Evolutionary conservation across 371 early-diverging fungal genomes (phyloP), one percentile per base, ranked within the genome.

Genomic region (Mortierella sp.): DNA sequence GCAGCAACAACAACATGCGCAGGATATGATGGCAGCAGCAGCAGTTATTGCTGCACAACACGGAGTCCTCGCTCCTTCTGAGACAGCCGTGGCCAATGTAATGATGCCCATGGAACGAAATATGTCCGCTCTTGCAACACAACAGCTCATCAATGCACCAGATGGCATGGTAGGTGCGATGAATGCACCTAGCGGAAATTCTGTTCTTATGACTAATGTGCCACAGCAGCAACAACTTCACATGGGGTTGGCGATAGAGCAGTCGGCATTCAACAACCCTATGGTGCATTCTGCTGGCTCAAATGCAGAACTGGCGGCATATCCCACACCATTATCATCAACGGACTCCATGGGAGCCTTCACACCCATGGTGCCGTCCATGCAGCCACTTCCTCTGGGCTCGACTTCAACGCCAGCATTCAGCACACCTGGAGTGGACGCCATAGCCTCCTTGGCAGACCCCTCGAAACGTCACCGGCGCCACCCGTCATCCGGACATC

Each of bases 401-500:
- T 30, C 64, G 30, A 63, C 70, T 1, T 23, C 70, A 3, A 58
- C 53, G 17, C 60, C 70, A 17, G 39, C 59, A 27, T 70, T 21
- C 55, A 63, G 64, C 0, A 58, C 70, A 12, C 64, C 64, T 5
- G 70, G 63, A n/a, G 59, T 49, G n/a, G n/a, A n/a, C 4, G 34
- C 27, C 9, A 44, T 52, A n/a, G 44, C 55, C 7, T 47, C 58
- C 5, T 49, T 62, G 3, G 8, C 64, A 17, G 64, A 63, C 15
- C 59, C 70, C 26, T 51, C 59, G 19, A 70, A 70, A 26, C 52
- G 72, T 11, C 72, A 72, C 41, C 60, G 72, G 21, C 64, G 72
- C 4, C 65, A 72, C 21, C 72, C 72, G 8, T 72, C 72, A 4
- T 72, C 72, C 31, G 72, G 72, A 8, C 65, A 65, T 30, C 72